Conservation (phyloP, 1,284 basidiomycete species). For the Inonotus obliquus region DNA sequence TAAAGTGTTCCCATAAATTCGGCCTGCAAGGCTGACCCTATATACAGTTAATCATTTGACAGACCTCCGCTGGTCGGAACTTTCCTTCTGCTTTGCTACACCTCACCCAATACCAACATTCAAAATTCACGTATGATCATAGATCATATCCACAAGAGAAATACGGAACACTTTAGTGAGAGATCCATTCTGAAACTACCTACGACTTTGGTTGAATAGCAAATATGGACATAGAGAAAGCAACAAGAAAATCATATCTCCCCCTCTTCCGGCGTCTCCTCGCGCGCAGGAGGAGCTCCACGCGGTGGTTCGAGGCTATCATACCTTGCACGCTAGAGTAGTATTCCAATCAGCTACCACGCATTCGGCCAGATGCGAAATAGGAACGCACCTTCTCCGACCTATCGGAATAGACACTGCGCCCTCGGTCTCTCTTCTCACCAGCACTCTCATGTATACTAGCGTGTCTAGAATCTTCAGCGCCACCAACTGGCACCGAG, state of each 20-base stretch:
- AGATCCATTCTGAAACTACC: not conserved
- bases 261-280: slow-evolving; percentile 76
- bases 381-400: slow-evolving; percentile 56
- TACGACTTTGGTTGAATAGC: not conserved
- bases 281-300: slow-evolving; percentile 36
- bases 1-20: too few species aligned
- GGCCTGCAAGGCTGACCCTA: too few species aligned
- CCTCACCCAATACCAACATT: too few species aligned
- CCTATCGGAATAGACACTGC: slow-evolving; percentile 27
- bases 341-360: not conserved
- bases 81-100: too few species aligned
- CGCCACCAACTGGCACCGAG: slow-evolving; percentile 24
- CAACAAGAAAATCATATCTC: slow-evolving; percentile 47
- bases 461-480: slow-evolving; percentile 24
- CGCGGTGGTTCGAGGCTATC: slow-evolving; percentile 35
- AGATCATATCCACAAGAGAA: too few species aligned
- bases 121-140: too few species aligned
- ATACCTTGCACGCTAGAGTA: slow-evolving; percentile 47
- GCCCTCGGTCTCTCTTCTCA: slow-evolving; percentile 21
- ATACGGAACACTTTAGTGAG: too few species aligned
- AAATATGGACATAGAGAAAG: not conserved
- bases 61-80: too few species aligned
- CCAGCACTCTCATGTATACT: slow-evolving; percentile 16
- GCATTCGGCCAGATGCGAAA: slow-evolving; percentile 6
- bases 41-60: too few species aligned